Evolutionary conservation across 2,329 filamentous ascomycete genomes (phyloP), one percentile per base, ranked within the genome.

Genomic region (Colletotrichum navitas): DNA sequence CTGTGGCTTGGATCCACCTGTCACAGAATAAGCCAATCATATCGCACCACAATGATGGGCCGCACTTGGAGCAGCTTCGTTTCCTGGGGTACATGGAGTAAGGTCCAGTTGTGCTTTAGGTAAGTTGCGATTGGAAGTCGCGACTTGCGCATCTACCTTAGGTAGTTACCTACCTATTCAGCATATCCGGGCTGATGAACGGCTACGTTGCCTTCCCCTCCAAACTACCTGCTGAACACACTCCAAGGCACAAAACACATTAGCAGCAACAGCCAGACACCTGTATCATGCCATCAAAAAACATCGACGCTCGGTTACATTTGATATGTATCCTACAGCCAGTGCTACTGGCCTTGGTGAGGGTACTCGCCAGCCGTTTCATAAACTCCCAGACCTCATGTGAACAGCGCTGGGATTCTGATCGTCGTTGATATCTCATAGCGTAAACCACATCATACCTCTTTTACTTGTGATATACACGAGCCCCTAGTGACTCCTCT

Each of bases 381-480:
- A 55, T n/a, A 47, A 45, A 43, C 45, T 21, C 52, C 39, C 26
- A 29, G 29, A 47, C 43, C 34, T 36, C 32, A 55, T 63, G 10
- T 16, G 54, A 63, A 43, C 47, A 64, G 54, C 69, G 66, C 66
- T 61, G 47, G 21, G 45, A 43, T 64, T 66, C 60, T 56, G 66
- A 64, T 72, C 54, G 65, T 72, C 66, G 54, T 69, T 54, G 66
- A 64, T 64, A 64, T 72, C 58, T 69, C 60, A 59, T 71, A 55
- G 32, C 69, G 62, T 72, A 45, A 68, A 64, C 52, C 69, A 69
- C 60, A 64, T 72, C 69, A 69, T 64, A 59, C 52, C 58, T 72
- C 59, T 69, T 63, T 68, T 64, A 61, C 69, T 71, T 70, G 63
- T 71, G 70, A 66, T 72, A 56, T 63, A 71, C 67, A 72, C 39